phyloP scores from a whole-genome alignment of 2,329 filamentous ascomycete species.

The Apiospora malaysiana region DNA sequence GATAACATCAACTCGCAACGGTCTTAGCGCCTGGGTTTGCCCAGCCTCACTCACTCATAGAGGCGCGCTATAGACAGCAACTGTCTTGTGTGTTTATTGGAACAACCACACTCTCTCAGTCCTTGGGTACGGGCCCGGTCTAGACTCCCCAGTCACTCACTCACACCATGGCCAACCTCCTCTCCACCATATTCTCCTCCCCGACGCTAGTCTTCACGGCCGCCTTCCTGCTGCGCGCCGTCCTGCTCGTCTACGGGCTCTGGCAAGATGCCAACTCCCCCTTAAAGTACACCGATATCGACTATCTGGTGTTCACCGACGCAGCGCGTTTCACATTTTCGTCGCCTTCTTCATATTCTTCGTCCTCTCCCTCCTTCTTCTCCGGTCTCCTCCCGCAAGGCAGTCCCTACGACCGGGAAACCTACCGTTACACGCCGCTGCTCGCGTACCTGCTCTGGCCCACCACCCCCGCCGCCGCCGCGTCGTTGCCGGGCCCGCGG shows the following conservation, averaged over 20 bases:
- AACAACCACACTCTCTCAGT: not conserved
- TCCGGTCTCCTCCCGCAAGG: conserved; percentile 47
- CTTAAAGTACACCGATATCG: conserved; percentile 98
- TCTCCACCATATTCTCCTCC: conserved; percentile 43
- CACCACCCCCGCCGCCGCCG: conserved; percentile 54
- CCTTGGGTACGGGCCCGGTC: not conserved
- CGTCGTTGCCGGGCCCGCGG: conserved; percentile 27
- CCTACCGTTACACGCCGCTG: conserved; percentile 95
- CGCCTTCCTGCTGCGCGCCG: conserved; percentile 69
- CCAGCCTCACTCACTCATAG: not conserved
- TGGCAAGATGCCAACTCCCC: conserved; percentile 92
- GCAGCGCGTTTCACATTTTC: conserved; percentile 72
- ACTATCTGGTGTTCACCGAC: conserved; percentile 98
- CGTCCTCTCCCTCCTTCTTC: conserved; percentile 89
- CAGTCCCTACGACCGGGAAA: conserved; percentile 87
- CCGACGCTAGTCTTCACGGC: conserved; percentile 60
- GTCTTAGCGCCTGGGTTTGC: not conserved
- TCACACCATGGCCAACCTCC: conserved; percentile 32
- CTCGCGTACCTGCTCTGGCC: conserved; percentile 91
- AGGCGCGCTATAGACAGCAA: not conserved
- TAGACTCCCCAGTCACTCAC: not conserved
- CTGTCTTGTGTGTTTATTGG: not conserved
- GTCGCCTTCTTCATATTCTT: conserved; percentile 67
- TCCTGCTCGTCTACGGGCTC: conserved; percentile 84
- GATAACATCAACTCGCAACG: not conserved